Evolutionary conservation across 306 rosid genomes (phyloP).

Genomic region (Morella rubra): DNA sequence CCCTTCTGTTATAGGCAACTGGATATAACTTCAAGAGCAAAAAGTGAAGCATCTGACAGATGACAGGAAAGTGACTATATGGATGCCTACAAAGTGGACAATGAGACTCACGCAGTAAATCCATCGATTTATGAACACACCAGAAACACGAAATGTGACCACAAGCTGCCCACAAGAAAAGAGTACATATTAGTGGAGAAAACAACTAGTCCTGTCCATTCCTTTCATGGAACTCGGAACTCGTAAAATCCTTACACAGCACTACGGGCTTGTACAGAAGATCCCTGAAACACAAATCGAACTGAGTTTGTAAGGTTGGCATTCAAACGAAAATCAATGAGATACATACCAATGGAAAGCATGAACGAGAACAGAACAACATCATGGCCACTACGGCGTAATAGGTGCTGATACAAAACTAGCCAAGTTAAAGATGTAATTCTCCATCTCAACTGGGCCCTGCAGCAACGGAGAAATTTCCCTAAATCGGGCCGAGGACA

Average conservation of each 20-base stretch:
- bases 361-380: neutral
- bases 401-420: neutral
- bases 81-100: slow-evolving; percentile 76
- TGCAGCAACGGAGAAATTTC: too few species aligned
- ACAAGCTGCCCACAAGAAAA: slow-evolving; percentile 62
- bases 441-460: too few species aligned
- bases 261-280: slow-evolving; percentile 83
- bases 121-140: slow-evolving; percentile 81
- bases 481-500: too few species aligned
- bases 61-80: slow-evolving; percentile 65
- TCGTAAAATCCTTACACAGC: slow-evolving; percentile 54
- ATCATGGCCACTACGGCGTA: neutral
- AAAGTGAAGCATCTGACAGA: slow-evolving; percentile 75
- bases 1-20: slow-evolving; percentile 54
- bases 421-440: neutral
- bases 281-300: slow-evolving; percentile 61
- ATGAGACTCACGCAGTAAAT: slow-evolving; percentile 38
- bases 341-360: slow-evolving; percentile 11
- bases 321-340: slow-evolving; percentile 14
- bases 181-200: slow-evolving; percentile 5
- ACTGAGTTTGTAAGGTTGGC: slow-evolving; percentile 18
- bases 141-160: slow-evolving; percentile 89
- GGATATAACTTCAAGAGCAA: slow-evolving; percentile 74
- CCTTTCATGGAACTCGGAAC: slow-evolving; percentile 16
- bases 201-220: neutral